These are phyloP conservation scores for Elsinoe ampelina DNA, from an alignment of 2,329 filamentous ascomycete species.

Conservation along the genomic window DNA sequence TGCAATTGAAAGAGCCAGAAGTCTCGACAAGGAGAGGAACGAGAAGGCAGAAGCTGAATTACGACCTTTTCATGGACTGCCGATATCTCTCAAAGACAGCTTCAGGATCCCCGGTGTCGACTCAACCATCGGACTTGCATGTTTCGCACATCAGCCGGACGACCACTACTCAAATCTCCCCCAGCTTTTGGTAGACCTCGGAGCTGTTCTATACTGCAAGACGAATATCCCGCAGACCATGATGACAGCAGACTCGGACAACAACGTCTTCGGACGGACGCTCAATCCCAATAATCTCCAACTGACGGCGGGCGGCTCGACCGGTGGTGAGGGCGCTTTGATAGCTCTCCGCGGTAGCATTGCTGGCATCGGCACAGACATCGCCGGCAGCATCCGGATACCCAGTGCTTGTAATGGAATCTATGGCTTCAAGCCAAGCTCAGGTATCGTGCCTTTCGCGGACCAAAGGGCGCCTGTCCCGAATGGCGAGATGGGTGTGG, in stretches of 20 bases:
- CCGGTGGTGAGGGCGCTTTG: conserved; percentile 55
- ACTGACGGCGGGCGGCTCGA: conserved; percentile 54
- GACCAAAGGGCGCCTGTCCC: conserved; percentile 12
- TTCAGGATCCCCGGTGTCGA: conserved; percentile 52
- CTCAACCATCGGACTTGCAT: conserved; percentile 50
- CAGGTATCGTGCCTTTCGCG: conserved; percentile 14
- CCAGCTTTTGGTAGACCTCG: conserved; percentile 29
- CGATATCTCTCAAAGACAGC: conserved; percentile 51
- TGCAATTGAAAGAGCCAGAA: conserved; percentile 20
- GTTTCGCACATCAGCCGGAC: conserved; percentile 26
- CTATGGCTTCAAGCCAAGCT: conserved; percentile 23
- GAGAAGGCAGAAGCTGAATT: conserved; percentile 17
- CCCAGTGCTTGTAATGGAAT: conserved; percentile 63
- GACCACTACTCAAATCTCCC: conserved; percentile 29
- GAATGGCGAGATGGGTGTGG: conserved; percentile 11
- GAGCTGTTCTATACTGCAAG: conserved; percentile 45
- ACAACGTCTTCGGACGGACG: conserved; percentile 35
- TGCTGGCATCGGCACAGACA: conserved; percentile 55
- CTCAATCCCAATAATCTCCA: conserved; percentile 55
- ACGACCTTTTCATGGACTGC: conserved; percentile 41
- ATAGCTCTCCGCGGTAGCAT: conserved; percentile 50
- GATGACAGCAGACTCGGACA: conserved; percentile 23
- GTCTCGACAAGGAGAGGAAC: conserved; percentile 21
- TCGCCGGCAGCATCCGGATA: conserved; percentile 59
- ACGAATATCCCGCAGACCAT: conserved; percentile 45